A percentile compares a stretch with the other conserved stretches of the same genome.
Evolutionary conservation across 805 yeast genomes (phyloP).

Genomic region (Saturnispora gosingensis): DNA sequence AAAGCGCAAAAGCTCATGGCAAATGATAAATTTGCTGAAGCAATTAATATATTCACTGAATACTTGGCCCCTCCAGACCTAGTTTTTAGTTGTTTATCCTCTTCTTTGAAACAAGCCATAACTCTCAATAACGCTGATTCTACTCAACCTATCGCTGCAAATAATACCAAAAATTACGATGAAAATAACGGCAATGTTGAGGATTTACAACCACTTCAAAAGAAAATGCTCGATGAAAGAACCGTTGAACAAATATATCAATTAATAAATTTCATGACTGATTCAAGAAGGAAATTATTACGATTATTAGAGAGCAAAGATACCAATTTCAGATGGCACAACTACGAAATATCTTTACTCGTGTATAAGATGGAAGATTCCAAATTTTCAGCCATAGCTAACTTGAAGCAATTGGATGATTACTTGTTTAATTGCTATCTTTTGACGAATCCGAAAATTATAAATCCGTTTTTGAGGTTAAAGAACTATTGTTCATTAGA

Average conservation of each 20-base stretch:
- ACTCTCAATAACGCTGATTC: not conserved
- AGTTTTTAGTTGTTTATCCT: slow-evolving; percentile 41
- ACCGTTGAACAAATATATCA: slow-evolving; percentile 18
- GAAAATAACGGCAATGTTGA: too few species aligned
- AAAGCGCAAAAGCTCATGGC: slow-evolving; percentile 29
- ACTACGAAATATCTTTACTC: slow-evolving; percentile 32
- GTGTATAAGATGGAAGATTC: slow-evolving; percentile 26
- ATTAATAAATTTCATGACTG: slow-evolving; percentile 41
- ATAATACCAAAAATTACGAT: too few species aligned
- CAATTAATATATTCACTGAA: slow-evolving; percentile 39
- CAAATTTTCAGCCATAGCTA: slow-evolving; percentile 19
- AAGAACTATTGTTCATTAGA: slow-evolving; percentile 63
- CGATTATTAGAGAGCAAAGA: slow-evolving; percentile 31
- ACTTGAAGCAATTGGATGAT: slow-evolving; percentile 55
- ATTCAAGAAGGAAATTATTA: slow-evolving; percentile 40
- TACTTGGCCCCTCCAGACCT: slow-evolving; percentile 52
- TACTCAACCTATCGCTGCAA: not conserved
- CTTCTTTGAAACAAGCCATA: slow-evolving; percentile 8
- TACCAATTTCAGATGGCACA: slow-evolving; percentile 37
- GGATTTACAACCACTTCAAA: not conserved
- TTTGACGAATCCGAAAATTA: slow-evolving; percentile 55
- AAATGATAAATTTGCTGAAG: slow-evolving; percentile 22
- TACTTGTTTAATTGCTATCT: slow-evolving; percentile 68
- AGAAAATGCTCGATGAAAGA: not conserved
- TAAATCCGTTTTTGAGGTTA: slow-evolving; percentile 76